These are phyloP conservation scores for Alternaria arbusti DNA, from an alignment of 2,329 filamentous ascomycete genomes.

Conservation along the genomic window DNA sequence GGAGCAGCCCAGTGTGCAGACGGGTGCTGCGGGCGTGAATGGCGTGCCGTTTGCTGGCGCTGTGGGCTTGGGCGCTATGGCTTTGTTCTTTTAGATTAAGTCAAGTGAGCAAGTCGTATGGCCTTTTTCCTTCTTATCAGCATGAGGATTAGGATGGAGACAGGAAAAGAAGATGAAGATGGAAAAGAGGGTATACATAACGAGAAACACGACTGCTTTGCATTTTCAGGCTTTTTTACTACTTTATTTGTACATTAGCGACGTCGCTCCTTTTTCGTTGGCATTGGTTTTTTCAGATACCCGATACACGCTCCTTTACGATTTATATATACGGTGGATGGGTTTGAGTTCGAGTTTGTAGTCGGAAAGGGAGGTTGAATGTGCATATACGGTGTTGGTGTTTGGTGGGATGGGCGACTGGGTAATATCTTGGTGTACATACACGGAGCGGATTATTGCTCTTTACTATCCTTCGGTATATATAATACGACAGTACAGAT, in stretches of 20 bases:
- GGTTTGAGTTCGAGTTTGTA: not conserved
- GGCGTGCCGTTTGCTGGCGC: constrained; percentile 17
- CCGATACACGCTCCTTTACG: not conserved
- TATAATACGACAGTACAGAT: not conserved
- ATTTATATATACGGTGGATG: not conserved
- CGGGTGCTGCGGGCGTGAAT: constrained; percentile 37
- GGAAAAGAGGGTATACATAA: not conserved
- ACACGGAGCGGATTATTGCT: not conserved
- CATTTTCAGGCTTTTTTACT: not conserved
- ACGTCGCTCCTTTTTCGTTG: not conserved
- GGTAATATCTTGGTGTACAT: not conserved
- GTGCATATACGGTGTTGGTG: not conserved
- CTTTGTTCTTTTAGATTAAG: not conserved
- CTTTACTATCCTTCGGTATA: constrained; percentile 4
- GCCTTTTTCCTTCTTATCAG: too few species aligned
- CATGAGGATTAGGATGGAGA: too few species aligned
- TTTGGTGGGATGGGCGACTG: not conserved
- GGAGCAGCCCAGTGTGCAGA: constrained; percentile 48
- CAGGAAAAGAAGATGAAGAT: not conserved
- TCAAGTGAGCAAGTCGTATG: too few species aligned
- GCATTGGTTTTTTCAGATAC: not conserved
- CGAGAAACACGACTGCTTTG: not conserved
- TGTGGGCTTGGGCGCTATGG: not conserved
- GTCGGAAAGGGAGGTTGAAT: not conserved
- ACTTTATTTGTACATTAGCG: not conserved